These are phyloP conservation scores for Cokeromyces recurvatus DNA, from an alignment of 371 early-diverging fungal genomes.

Conservation along the genomic window DNA sequence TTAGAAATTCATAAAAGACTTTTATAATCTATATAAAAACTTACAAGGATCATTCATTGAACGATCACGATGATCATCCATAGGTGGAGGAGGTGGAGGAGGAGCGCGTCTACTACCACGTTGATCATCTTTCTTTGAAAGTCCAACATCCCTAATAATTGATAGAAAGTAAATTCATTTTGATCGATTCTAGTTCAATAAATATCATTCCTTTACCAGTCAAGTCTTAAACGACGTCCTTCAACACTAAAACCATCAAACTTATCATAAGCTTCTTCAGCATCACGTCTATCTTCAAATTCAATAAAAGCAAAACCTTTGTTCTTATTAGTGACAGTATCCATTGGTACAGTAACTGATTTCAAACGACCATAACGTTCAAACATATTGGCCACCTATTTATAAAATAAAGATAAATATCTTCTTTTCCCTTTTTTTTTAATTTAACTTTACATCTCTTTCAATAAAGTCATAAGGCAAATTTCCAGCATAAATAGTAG, in stretches of 20 bases:
- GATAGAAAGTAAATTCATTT: too few relatives aligned
- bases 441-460: constrained; percentile 55
- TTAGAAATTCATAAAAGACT: neutral
- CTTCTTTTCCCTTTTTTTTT: too few relatives aligned
- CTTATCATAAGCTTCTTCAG: constrained; percentile 74
- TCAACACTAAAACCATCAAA: constrained; percentile 67
- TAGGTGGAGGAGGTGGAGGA: constrained; percentile 13
- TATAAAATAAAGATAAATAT: neutral
- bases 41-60: constrained; percentile 27
- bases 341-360: constrained; percentile 67
- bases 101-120: constrained; percentile 21
- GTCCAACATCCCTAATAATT: constrained; percentile 69
- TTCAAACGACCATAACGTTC: constrained; percentile 67
- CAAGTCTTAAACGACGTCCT: constrained; percentile 70
- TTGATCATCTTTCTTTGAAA: constrained; percentile 59
- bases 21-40: constrained; percentile 1
- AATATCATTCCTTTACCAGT: constrained; percentile 59
- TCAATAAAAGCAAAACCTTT: constrained; percentile 81
- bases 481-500: constrained; percentile 74
- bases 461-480: constrained; percentile 75
- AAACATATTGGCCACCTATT: constrained; percentile 59
- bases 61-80: constrained; percentile 29
- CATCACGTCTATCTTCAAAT: constrained; percentile 72
- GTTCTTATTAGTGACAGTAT: constrained; percentile 68
- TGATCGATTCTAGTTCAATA: too few relatives aligned